Evolutionary conservation across 1,284 basidiomycete species (phyloP), one percentile per base, ranked within the genome.

Genomic region (Ustilago esculenta): DNA sequence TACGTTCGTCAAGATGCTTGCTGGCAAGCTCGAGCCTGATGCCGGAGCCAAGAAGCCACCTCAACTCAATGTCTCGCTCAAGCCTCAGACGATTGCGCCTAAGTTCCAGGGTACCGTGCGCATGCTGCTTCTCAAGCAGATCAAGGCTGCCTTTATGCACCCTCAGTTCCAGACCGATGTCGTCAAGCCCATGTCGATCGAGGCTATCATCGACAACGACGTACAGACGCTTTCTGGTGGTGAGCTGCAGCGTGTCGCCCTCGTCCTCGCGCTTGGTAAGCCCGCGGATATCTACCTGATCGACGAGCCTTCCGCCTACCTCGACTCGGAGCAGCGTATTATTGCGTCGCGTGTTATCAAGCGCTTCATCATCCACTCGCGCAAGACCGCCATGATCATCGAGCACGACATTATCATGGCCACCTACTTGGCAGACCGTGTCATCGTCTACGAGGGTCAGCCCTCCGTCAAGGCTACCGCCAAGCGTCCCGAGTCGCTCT

Each of bases 111-210:
- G 80, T 20, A 80, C 80, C 10, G 80, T 81, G 30, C 77, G 79
- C 32, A 80, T 80, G 80, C 70, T 81, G 30, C 57, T 81, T 57
- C 59, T 81, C 55, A 81, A 81, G 76, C 77, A 80, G 61, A 81
- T 81, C 77, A 81, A 81, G 71, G 59, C 70, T 1, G 72, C 77
- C 8, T 81, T 81, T 43, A 78, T 81, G 79, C 80, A 81, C 53
- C 80, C 80, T 10, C 80, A 81, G 54, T 81, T 81, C 80, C 79
- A 81, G 70, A 81, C 79, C 17, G 80, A 81, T 52, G 80, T 81
- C n/a, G 74, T 80, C 43, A 81, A 81, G 73, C 80, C 80, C 37
- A 81, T 81, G 80, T 72, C 74, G 33, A 47, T 81, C 33, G 80
- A 81, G 21, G 60, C 71, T 27, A 80, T 81, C 35, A 80, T 81